These are phyloP conservation scores for Didymella pomorum DNA, from an alignment of 2,329 filamentous ascomycete genomes.

Conservation along the genomic window DNA sequence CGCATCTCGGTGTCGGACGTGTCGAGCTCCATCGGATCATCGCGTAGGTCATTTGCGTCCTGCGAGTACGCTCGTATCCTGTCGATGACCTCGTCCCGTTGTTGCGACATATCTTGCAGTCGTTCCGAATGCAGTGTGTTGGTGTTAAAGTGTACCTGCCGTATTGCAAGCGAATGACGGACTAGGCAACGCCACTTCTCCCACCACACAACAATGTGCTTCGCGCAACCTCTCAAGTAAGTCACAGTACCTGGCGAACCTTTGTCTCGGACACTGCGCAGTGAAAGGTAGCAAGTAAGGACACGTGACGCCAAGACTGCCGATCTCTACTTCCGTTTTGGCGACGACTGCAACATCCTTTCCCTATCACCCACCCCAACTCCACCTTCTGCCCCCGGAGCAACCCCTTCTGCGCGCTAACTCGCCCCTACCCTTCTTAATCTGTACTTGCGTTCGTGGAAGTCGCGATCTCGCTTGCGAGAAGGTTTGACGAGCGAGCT, in stretches of 20 bases:
- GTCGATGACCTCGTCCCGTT: conserved; percentile 24
- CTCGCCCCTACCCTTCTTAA: conserved; percentile 26
- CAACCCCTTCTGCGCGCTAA: conserved; percentile 20
- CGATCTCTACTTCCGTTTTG: conserved; percentile 34
- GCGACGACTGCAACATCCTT: conserved; percentile 30
- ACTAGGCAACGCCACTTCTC: conserved; percentile 11
- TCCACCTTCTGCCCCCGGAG: conserved; percentile 30
- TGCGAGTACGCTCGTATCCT: conserved; percentile 44
- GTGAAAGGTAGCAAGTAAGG: conserved; percentile 6
- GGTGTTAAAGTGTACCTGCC: conserved; percentile 9
- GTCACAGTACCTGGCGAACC: background rate
- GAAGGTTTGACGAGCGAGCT: conserved; percentile 52
- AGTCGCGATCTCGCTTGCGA: conserved; percentile 36
- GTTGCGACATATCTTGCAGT: conserved; percentile 34
- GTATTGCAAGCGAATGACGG: conserved; percentile 11
- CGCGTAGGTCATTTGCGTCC: conserved; percentile 32
- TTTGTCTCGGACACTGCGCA: background rate
- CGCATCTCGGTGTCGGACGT: conserved; percentile 58
- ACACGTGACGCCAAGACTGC: conserved; percentile 34
- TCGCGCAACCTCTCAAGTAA: conserved; percentile 2
- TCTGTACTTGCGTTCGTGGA: conserved; percentile 29
- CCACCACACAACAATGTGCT: background rate
- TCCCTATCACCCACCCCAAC: conserved; percentile 27
- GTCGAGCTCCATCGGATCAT: conserved; percentile 49
- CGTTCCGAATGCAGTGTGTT: conserved; percentile 1